Base-by-base conservation (phyloP, 140 eudicot genomes). In the Flaveria floridana region DNA sequence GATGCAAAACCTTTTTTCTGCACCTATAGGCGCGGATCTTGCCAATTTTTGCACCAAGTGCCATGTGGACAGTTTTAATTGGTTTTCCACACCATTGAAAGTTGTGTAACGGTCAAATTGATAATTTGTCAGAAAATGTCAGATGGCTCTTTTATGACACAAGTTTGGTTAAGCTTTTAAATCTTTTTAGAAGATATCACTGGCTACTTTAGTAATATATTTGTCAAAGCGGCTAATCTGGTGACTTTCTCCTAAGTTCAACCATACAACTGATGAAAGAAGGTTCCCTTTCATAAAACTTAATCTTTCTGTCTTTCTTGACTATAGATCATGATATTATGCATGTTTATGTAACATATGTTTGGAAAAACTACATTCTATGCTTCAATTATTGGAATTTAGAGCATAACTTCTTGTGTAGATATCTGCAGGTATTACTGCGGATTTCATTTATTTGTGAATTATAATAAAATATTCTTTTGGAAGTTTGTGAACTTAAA, bases 401-500 rank as follows among this genome's bases (percentile, higher is more conserved):
- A 44, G 63, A 65, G 2, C 53, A 50, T 26, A n/a, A 68, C 19
- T 68, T 74, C 61, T 15, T 7, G 52, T 67, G 46, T 14, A 52
- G 30, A 26, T 18, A 61, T 42, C 59, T 11, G 23, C 53, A 58
- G 57, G 51, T 42, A 15, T 20, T 73, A 21, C 13, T 64, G 70
- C 68, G 19, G n/a, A 47, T 79, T 65, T 68, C 37, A 16, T 71
- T 66, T 68, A 46, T 79, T 39, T 42, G 20, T 72, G 42, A 46
- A 65, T 37, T 41, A 13, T 71, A n/a, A 25, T 30, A 71, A 79
- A 64, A 55, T 51, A 78, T 65, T 37, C 78, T 39, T 65, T 65
- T 26, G 19, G 71, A 77, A 59, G 65, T 73, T 66, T 65, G 65
- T 68, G 69, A 68, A 50, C 74, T 59, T 79, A 71, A 63, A 65